Percentiles rank a stretch among this genome's conserved stretches.
Conservation (phyloP, 2,329 filamentous ascomycete species). For the Bipolaris victoriae region DNA sequence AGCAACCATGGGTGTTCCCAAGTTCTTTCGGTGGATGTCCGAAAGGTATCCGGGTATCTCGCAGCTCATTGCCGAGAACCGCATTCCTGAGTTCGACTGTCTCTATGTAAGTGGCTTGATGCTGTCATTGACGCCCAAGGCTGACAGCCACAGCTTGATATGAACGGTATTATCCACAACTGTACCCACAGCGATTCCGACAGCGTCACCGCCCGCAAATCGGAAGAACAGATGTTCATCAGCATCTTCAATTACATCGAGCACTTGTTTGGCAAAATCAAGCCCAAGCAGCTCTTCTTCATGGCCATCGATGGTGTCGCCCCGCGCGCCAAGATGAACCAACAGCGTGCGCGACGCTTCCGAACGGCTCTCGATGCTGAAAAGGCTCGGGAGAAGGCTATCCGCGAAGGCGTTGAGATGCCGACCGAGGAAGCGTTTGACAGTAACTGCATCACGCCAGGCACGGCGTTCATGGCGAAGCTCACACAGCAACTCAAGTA, state of each 20-base stretch:
- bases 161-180: conserved; percentile 99
- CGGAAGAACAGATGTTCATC: conserved; percentile 99
- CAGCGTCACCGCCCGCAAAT: conserved; percentile 88
- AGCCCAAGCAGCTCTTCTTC: conserved; percentile 97
- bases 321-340: conserved; percentile 99
- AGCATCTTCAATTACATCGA: conserved; percentile 99
- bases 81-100: conserved; percentile 98
- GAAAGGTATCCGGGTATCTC: conserved; percentile 99
- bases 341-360: conserved; percentile 94
- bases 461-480: conserved; percentile 97
- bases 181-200: conserved; percentile 97
- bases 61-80: conserved; percentile 96
- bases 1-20: conserved; percentile 72
- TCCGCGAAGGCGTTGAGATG: conserved; percentile 86
- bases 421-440: conserved; percentile 96
- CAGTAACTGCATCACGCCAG: conserved; percentile 98
- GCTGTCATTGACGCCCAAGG: conserved; percentile 6
- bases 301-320: conserved; percentile 99
- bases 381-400: conserved; percentile 87
- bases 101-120: conserved; percentile 70
- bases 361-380: conserved; percentile 92
- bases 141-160: conserved; percentile 68
- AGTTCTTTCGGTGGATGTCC: conserved; percentile 99
- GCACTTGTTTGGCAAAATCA: conserved; percentile 97
- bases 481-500: conserved; percentile 94